A percentile compares a stretch with the other conserved stretches of the same genome.
Conservation (phyloP, 202 grass and related monocot genomes). For the Bolboschoenoplectus hybrid region DNA sequence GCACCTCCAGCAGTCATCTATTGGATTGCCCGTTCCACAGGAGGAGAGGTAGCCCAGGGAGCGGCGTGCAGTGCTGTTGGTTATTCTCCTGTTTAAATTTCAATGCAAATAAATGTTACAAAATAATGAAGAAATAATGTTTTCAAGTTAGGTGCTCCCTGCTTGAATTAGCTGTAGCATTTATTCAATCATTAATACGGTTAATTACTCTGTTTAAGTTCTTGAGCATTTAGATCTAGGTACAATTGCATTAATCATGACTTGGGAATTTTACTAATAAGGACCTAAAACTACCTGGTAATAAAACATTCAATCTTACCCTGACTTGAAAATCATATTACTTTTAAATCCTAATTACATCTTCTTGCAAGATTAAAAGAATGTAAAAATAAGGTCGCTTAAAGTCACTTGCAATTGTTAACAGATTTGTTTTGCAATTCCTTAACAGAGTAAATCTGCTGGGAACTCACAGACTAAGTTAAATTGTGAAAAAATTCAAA, state of each 20-base stretch:
- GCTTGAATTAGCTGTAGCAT: slow-evolving; percentile 13
- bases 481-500: neutral
- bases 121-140: neutral
- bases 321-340: neutral
- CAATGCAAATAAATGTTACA: slow-evolving; percentile 24
- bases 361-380: neutral
- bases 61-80: slow-evolving; percentile 61
- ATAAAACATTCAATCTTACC: neutral
- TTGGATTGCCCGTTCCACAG: slow-evolving; percentile 83
- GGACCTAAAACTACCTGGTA: neutral
- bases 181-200: slow-evolving; percentile 3
- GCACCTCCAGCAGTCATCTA: slow-evolving; percentile 97
- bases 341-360: neutral
- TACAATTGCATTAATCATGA: neutral
- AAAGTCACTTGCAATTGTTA: neutral
- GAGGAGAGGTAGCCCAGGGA: slow-evolving; percentile 67
- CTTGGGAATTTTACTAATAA: neutral
- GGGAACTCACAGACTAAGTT: neutral
- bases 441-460: neutral
- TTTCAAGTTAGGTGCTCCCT: neutral
- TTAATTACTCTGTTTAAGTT: neutral
- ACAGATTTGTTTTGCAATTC: slow-evolving; percentile 2
- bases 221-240: neutral
- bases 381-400: neutral
- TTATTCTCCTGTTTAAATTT: slow-evolving; percentile 40